phyloP scores from a whole-genome alignment of 2,329 filamentous ascomycete genomes.

The Neophaeococcomyces aloes region DNA sequence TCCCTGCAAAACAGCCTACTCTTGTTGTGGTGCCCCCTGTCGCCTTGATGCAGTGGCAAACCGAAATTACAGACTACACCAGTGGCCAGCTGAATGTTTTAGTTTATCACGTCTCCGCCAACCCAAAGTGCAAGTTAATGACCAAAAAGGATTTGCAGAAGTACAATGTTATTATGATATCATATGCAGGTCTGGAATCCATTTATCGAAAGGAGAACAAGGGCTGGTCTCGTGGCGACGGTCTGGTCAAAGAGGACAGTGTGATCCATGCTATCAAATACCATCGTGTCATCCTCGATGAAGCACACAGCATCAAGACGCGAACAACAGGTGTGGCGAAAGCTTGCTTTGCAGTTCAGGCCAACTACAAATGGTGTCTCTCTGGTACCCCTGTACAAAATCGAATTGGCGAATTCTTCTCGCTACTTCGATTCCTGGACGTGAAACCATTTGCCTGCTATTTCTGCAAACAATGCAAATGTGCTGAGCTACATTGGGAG shows the following conservation, averaged over 20 bases:
- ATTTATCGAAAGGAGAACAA: conserved; percentile 87
- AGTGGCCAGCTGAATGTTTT: conserved; percentile 82
- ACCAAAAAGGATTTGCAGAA: conserved; percentile 63
- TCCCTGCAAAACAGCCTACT: conserved; percentile 69
- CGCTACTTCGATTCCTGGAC: conserved; percentile 81
- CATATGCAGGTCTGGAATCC: conserved; percentile 71
- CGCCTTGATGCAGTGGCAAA: conserved; percentile 89
- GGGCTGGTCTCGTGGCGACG: conserved; percentile 71
- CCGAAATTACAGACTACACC: conserved; percentile 69
- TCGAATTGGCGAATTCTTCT: conserved; percentile 94
- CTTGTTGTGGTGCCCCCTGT: conserved; percentile 87
- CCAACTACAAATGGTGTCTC: conserved; percentile 87
- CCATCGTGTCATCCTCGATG: conserved; percentile 86
- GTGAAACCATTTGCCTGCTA: conserved; percentile 84
- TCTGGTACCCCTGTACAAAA: conserved; percentile 94
- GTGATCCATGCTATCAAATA: conserved; percentile 76
- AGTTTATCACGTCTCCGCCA: conserved; percentile 71
- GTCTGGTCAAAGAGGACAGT: conserved; percentile 66
- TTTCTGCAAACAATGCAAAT: conserved; percentile 78
- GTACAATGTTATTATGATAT: conserved; percentile 93
- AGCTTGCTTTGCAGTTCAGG: conserved; percentile 84
- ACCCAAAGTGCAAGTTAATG: conserved; percentile 68
- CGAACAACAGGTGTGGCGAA: conserved; percentile 85
- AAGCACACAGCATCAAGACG: conserved; percentile 80
- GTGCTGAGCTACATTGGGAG: conserved; percentile 72